phyloP scores from a whole-genome alignment of 768 basidiomycete species.

The Hericium alpestre region DNA sequence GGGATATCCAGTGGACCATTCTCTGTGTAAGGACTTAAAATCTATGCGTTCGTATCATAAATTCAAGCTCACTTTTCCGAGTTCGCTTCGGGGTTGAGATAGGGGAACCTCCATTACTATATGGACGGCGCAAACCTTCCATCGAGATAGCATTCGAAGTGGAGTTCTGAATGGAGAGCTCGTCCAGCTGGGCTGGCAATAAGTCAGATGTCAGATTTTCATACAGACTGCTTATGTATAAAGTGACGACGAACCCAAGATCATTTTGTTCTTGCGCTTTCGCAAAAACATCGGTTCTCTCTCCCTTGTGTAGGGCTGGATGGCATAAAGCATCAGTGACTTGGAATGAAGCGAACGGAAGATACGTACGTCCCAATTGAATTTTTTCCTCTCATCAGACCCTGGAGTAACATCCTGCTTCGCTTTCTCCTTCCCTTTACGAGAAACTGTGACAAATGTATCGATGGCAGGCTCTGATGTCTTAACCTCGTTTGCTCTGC shows the following conservation, averaged over 20 bases:
- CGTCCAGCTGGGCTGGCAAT: too few relatives aligned
- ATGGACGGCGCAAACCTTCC: background rate
- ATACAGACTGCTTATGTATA: too few relatives aligned
- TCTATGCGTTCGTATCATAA: background rate
- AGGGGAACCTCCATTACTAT: background rate
- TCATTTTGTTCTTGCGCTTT: too few relatives aligned
- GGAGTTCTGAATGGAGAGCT: too few relatives aligned
- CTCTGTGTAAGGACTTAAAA: background rate
- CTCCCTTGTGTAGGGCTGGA: too few relatives aligned
- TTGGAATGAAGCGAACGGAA: background rate
- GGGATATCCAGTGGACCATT: background rate
- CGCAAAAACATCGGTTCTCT: too few relatives aligned
- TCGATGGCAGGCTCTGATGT: background rate
- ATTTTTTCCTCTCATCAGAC: background rate
- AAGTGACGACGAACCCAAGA: too few relatives aligned
- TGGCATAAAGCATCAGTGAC: too few relatives aligned
- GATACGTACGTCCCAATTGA: background rate
- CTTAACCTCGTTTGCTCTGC: background rate
- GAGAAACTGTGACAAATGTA: background rate
- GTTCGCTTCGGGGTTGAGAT: background rate
- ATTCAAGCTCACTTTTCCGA: background rate
- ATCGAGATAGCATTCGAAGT: too few relatives aligned
- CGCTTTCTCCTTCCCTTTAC: background rate
- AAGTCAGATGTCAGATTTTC: too few relatives aligned
- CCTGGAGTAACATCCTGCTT: background rate